phyloP scores from a whole-genome alignment of 1,284 basidiomycete genomes.

The Puccinia coronata region DNA sequence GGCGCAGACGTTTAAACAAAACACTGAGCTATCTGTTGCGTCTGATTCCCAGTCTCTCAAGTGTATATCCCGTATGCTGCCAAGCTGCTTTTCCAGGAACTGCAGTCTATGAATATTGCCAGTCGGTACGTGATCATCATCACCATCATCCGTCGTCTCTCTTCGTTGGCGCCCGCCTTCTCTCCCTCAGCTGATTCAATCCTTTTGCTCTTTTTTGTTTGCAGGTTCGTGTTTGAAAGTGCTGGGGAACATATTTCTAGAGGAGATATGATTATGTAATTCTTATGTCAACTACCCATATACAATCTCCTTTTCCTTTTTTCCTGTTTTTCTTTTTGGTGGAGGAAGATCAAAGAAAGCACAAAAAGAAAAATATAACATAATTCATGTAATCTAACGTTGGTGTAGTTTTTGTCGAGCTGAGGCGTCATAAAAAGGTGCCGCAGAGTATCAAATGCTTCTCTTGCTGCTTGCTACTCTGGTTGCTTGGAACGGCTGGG shows the following conservation, averaged over 20 bases:
- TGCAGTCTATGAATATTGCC: constrained; percentile 60
- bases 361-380: too few relatives aligned
- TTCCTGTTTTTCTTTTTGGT: not conserved
- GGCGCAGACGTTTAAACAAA: not conserved
- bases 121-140: constrained; percentile 52
- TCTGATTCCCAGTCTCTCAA: constrained; percentile 58
- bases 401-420: too few relatives aligned
- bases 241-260: constrained; percentile 48
- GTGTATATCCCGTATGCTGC: constrained; percentile 61
- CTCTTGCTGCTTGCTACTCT: too few relatives aligned
- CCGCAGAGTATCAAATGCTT: too few relatives aligned
- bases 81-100: constrained; percentile 83
- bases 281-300: too few relatives aligned
- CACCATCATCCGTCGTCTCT: too few relatives aligned
- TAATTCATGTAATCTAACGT: too few relatives aligned
- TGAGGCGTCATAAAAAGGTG: too few relatives aligned
- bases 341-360: too few relatives aligned
- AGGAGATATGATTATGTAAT: constrained; percentile 48
- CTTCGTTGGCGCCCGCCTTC: too few relatives aligned
- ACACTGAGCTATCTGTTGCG: not conserved
- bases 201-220: not conserved
- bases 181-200: not conserved
- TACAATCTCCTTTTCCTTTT: not conserved
- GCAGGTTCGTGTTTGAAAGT: constrained; percentile 48
- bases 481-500: too few relatives aligned